These are phyloP conservation scores for Neonectria hederae DNA, from an alignment of 2,329 filamentous ascomycete species.

Conservation along the genomic window DNA sequence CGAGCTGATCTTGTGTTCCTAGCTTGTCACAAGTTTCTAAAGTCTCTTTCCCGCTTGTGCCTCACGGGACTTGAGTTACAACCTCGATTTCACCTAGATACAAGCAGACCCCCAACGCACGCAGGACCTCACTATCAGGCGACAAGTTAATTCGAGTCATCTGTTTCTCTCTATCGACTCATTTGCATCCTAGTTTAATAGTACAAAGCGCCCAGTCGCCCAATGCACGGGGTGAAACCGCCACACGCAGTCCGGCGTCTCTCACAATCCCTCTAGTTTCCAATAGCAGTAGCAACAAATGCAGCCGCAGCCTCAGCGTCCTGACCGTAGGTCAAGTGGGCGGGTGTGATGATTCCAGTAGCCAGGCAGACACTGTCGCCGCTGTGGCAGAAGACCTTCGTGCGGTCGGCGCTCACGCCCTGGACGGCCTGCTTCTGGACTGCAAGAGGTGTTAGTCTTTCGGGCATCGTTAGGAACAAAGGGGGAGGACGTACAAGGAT, in stretches of 20 bases:
- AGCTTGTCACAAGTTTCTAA: no score
- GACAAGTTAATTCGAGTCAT: not conserved
- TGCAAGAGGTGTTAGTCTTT: constrained; percentile 19
- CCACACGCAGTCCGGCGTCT: not conserved
- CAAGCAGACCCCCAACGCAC: no score
- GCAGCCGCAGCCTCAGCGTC: constrained; percentile 43
- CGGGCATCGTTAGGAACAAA: not conserved
- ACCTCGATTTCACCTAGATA: not conserved
- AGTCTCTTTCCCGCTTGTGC: no score
- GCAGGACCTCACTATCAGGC: no score
- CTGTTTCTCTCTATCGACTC: not conserved
- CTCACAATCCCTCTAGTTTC: constrained; percentile 8
- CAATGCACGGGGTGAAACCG: not conserved
- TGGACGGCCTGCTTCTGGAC: constrained; percentile 36
- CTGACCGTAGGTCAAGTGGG: constrained; percentile 42
- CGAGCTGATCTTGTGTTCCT: not conserved
- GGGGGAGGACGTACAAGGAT: constrained; percentile 36
- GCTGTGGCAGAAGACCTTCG: constrained; percentile 46
- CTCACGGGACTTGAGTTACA: not conserved
- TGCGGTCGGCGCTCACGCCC: constrained; percentile 30
- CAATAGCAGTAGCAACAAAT: constrained; percentile 40
- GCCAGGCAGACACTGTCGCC: constrained; percentile 47
- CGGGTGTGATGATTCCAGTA: constrained; percentile 38
- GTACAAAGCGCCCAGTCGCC: not conserved
- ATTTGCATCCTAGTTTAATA: constrained; percentile 2